Conservation (phyloP, 495 filamentous ascomycete genomes). For the Mycothermus thermophilus region DNA sequence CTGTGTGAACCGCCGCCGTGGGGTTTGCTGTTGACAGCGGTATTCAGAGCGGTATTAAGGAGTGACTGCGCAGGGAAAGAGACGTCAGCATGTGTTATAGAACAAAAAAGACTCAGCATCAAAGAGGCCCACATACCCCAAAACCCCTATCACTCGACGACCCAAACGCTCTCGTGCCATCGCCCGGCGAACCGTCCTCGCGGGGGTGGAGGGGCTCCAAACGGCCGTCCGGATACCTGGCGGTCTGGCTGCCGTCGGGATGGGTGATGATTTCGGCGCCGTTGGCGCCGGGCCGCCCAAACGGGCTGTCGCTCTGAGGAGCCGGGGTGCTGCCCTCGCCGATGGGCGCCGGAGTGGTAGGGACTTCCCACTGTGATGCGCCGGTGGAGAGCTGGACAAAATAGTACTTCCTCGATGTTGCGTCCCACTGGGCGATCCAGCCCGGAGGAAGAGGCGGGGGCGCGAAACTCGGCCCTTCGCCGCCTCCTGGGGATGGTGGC, state of each 20-base stretch:
- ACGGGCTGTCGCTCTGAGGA: conserved; percentile 33
- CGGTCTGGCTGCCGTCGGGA: conserved; percentile 37
- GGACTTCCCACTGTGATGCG: conserved; percentile 64
- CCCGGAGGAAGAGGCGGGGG: conserved; percentile 58
- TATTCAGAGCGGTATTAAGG: conserved; percentile 15
- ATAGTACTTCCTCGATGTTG: conserved; percentile 58
- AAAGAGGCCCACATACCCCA: conserved; percentile 28
- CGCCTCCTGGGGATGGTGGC: conserved; percentile 43
- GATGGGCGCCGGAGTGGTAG: conserved; percentile 46
- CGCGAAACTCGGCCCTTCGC: conserved; percentile 55
- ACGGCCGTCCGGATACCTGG: conserved; percentile 35
- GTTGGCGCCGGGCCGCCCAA: conserved; percentile 21
- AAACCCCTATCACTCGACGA: conserved; percentile 35
- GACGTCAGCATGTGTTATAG: conserved; percentile 1
- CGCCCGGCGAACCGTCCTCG: conserved; percentile 10
- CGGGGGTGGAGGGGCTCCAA: conserved; percentile 33
- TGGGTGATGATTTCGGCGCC: conserved; percentile 36
- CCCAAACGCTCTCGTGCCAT: conserved; percentile 19
- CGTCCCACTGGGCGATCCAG: conserved; percentile 80
- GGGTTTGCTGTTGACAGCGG: conserved; percentile 6
- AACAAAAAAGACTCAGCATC: neutral
- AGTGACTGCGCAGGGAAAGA: conserved; percentile 9
- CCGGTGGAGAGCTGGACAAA: conserved; percentile 66
- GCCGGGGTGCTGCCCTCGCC: conserved; percentile 34
- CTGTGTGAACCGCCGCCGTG: conserved; percentile 14